Evolutionary conservation across 75 land plant species (phyloP).

Genomic region (Sequoia sempervirens): DNA sequence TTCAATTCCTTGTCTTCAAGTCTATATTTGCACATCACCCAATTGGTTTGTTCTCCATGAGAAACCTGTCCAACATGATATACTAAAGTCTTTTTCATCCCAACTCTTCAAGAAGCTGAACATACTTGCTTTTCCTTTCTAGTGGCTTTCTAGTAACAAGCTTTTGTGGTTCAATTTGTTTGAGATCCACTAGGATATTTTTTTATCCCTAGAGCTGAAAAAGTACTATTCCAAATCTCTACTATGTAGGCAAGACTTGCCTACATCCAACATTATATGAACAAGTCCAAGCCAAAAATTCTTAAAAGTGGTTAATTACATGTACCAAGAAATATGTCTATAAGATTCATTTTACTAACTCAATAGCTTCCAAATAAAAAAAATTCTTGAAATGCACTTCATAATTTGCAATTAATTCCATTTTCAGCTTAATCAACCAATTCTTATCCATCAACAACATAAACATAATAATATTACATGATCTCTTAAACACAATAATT

Average conservation of each 20-base stretch:
- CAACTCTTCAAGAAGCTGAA: conserved; percentile 19
- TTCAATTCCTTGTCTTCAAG: conserved; percentile 4
- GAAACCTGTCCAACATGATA: conserved; percentile 1
- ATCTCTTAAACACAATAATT: too few relatives aligned
- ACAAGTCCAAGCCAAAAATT: background rate
- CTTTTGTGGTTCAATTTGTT: conserved; percentile 44
- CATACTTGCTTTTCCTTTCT: conserved; percentile 42
- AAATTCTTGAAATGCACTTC: too few relatives aligned
- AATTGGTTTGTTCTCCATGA: background rate
- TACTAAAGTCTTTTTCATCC: conserved; percentile 14
- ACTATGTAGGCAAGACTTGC: conserved; percentile 26
- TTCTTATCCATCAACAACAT: too few relatives aligned
- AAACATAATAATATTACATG: too few relatives aligned
- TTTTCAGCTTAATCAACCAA: too few relatives aligned
- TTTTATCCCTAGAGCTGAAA: conserved; percentile 38
- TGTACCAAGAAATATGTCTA: too few relatives aligned
- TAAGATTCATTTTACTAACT: too few relatives aligned
- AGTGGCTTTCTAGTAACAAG: conserved; percentile 66
- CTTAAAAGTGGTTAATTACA: too few relatives aligned
- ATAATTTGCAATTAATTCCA: too few relatives aligned
- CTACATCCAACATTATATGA: conserved; percentile 9
- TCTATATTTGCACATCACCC: conserved; percentile 14
- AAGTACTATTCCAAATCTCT: conserved; percentile 52
- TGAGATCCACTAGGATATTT: conserved; percentile 44
- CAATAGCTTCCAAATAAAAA: too few relatives aligned